Conservation (phyloP, 2,329 filamentous ascomycete genomes). For the Ilyonectria sp. region DNA sequence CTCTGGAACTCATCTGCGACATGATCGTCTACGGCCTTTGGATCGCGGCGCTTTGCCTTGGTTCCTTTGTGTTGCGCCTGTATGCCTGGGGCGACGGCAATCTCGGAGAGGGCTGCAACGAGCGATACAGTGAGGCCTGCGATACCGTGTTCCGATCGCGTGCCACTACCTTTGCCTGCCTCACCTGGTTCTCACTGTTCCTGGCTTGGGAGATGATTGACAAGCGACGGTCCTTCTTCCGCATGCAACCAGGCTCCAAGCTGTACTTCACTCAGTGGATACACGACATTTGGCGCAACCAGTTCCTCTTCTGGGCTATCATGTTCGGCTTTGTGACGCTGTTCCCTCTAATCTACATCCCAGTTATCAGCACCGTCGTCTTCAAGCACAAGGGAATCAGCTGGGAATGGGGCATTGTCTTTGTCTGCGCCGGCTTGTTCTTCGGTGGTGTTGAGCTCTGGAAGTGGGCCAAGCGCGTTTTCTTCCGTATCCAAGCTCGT, state of each 20-base stretch:
- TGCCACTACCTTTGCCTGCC: constrained; percentile 80
- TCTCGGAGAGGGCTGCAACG: constrained; percentile 74
- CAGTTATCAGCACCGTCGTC: constrained; percentile 70
- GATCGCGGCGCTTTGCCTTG: constrained; percentile 76
- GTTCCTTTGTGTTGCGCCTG: constrained; percentile 75
- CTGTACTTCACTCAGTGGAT: constrained; percentile 77
- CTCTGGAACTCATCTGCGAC: constrained; percentile 75
- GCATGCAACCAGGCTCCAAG: constrained; percentile 76
- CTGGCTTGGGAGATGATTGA: constrained; percentile 85
- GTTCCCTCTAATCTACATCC: constrained; percentile 72
- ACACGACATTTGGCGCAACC: constrained; percentile 78
- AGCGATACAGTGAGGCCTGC: constrained; percentile 67
- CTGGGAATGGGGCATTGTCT: constrained; percentile 76
- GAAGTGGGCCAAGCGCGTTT: constrained; percentile 71
- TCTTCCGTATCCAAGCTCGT: constrained; percentile 49
- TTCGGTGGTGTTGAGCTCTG: constrained; percentile 71
- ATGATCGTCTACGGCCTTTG: constrained; percentile 79
- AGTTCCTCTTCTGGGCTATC: constrained; percentile 79
- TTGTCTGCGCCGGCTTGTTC: constrained; percentile 68
- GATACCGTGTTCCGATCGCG: constrained; percentile 79
- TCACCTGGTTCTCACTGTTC: constrained; percentile 84
- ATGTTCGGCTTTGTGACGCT: constrained; percentile 63
- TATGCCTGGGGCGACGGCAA: constrained; percentile 75
- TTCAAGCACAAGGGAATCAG: constrained; percentile 74
- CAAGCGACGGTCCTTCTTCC: constrained; percentile 81